Percentiles rank a stretch among this genome's conserved stretches.
phyloP scores from a whole-genome alignment of 345 rosid species.

The Camelina laxa region DNA sequence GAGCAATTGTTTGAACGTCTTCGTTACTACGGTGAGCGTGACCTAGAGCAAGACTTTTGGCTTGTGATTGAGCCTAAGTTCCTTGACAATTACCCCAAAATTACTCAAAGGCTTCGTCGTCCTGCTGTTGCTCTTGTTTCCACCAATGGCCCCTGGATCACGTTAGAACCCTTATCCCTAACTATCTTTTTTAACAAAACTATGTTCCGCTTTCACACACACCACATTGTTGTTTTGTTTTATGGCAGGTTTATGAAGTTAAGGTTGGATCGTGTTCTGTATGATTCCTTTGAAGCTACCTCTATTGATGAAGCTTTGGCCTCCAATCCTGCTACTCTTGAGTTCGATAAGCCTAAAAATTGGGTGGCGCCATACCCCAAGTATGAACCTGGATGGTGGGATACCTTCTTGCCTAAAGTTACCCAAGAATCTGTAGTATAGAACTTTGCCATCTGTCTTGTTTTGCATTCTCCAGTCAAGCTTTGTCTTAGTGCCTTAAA shows the following conservation, averaged over 20 bases:
- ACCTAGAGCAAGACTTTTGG: constrained; percentile 81
- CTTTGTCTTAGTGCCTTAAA: constrained; percentile 20
- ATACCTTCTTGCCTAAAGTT: constrained; percentile 68
- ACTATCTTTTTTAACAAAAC: not conserved
- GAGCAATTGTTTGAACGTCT: constrained; percentile 85
- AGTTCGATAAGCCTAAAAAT: constrained; percentile 80
- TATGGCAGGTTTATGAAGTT: constrained; percentile 87
- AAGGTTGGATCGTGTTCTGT: constrained; percentile 90
- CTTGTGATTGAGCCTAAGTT: constrained; percentile 92
- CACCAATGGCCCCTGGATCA: constrained; percentile 91
- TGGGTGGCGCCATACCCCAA: constrained; percentile 96
- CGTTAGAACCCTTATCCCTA: constrained; percentile 53
- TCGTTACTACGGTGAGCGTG: constrained; percentile 69
- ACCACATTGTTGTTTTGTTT: not conserved
- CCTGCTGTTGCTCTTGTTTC: constrained; percentile 98
- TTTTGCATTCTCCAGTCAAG: not conserved
- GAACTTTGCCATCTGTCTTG: constrained; percentile 14
- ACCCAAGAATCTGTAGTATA: constrained; percentile 59
- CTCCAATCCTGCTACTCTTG: constrained; percentile 62
- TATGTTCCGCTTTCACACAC: not conserved
- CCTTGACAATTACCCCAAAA: constrained; percentile 79
- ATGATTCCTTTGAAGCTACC: constrained; percentile 71
- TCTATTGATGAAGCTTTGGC: constrained; percentile 81
- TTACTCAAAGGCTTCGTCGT: constrained; percentile 76
- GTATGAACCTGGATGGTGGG: constrained; percentile 97